phyloP scores from a whole-genome alignment of 805 yeast species.

The Kodamaea neixiangensis region DNA sequence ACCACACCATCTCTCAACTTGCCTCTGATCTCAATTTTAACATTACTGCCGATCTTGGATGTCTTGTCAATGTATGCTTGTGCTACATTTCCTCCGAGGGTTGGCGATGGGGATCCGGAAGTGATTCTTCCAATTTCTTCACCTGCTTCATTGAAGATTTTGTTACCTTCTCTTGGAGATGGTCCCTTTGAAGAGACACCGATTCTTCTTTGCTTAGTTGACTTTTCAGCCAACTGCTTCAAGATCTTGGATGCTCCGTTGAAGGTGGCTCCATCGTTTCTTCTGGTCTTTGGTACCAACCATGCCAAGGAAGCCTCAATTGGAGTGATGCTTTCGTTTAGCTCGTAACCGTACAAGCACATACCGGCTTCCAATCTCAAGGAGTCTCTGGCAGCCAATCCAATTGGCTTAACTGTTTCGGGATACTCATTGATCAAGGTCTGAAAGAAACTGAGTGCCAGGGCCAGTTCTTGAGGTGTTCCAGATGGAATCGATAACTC shows the following conservation, averaged over 20 bases:
- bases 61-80: conserved; percentile 84
- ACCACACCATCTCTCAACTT: conserved; percentile 74
- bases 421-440: conserved; percentile 53
- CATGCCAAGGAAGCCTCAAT: conserved; percentile 87
- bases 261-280: conserved; percentile 54
- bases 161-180: conserved; percentile 83
- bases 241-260: conserved; percentile 77
- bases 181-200: conserved; percentile 83
- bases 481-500: conserved; percentile 75
- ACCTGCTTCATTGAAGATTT: conserved; percentile 58
- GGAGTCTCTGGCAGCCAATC: conserved; percentile 98
- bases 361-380: conserved; percentile 95
- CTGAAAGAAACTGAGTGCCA: conserved; percentile 61
- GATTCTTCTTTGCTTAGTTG: conserved; percentile 57
- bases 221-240: conserved; percentile 68
- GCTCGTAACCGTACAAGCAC: conserved; percentile 95
- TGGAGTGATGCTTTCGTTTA: conserved; percentile 78
- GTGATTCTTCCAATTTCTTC: conserved; percentile 56
- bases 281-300: conserved; percentile 82
- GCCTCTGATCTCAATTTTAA: conserved; percentile 79
- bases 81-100: conserved; percentile 77
- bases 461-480: conserved; percentile 37
- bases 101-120: conserved; percentile 64
- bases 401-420: conserved; percentile 76
- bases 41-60: conserved; percentile 70